Evolutionary conservation across 2,329 filamentous ascomycete genomes (phyloP), one percentile per base, ranked within the genome.

Genomic region (Xylaria sp.): DNA sequence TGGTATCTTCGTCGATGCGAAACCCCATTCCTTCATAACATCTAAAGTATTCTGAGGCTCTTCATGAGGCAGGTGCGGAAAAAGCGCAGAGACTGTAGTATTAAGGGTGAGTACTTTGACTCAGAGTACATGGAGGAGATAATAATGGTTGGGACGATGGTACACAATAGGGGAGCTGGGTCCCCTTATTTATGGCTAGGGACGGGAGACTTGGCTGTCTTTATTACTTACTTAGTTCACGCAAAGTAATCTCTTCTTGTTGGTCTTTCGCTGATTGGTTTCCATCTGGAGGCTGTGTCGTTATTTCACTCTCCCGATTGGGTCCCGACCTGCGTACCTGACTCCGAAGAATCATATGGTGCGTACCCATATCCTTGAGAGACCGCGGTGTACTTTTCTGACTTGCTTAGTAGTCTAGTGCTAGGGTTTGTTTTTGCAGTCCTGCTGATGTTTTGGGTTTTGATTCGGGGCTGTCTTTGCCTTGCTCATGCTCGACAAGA

Each of bases 181-280:
- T n/a, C 40, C 21, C 16, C n/a, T 42, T 16, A n/a, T n/a, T n/a
- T 16, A 40, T 2, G 27, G 37, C 6, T 10, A 25, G 29, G 44
- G 13, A n/a, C n/a, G n/a, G 16, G 16, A 29, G 16, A 2, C 32
- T 9, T 16, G 10, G 5, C 6, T 25, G 9, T n/a, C 6, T 16
- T 27, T 16, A 5, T 29, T 48, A 68, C 68, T 65, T 40, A 70
- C 68, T 64, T 37, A 53, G 64, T 51, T 68, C 42, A 23, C 59
- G 57, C 35, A 69, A 65, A 18, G 32, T 37, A 35, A 64, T 47
- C 47, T 68, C 61, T 23, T 47, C 21, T 37, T 23, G 27, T 32
- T 61, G 60, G 6, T 23, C 42, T 6, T 0, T 25, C 40, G 63
- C 69, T 3, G 60, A 55, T 25, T 60, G 9, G 12, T 6, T 64